A percentile compares a stretch with the other conserved stretches of the same genome.
Evolutionary conservation across 352 stramenopile genomes (phyloP).

Genomic region (Blastocystis sp.): DNA sequence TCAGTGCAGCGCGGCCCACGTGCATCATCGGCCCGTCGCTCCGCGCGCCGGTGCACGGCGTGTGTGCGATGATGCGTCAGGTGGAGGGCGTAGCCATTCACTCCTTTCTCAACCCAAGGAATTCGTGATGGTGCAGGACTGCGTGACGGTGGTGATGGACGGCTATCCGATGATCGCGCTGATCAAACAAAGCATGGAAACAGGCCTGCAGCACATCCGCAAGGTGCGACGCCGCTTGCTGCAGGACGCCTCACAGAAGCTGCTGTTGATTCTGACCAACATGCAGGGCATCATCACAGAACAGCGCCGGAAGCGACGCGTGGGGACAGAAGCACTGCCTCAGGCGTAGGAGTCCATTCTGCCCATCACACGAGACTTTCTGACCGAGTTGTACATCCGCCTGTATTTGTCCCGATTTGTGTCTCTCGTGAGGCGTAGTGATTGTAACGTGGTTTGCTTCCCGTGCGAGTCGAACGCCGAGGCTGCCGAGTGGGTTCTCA

Average conservation of each 20-base stretch:
- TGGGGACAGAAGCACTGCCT: neutral
- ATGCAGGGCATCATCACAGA: conserved; percentile 66
- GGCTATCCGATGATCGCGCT: conserved; percentile 42
- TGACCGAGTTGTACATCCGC: conserved; percentile 58
- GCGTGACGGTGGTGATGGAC: conserved; percentile 22
- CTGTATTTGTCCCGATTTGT: conserved; percentile 13
- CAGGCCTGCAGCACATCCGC: conserved; percentile 13
- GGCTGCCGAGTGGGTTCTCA: conserved; percentile 12
- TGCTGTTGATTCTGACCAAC: conserved; percentile 58
- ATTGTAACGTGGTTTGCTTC: conserved; percentile 49
- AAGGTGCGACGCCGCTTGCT: neutral
- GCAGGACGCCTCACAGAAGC: neutral
- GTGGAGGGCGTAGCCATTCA: conserved; percentile 18
- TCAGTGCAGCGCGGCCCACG: neutral
- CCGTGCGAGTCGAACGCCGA: conserved; percentile 15
- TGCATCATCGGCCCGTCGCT: conserved; percentile 51
- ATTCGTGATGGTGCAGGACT: conserved; percentile 31
- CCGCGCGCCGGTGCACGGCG: conserved; percentile 36
- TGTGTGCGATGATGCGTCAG: conserved; percentile 29
- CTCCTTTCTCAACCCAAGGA: neutral
- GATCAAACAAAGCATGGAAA: conserved; percentile 34
- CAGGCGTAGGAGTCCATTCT: conserved; percentile 40
- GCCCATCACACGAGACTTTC: conserved; percentile 25
- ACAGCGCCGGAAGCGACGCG: conserved; percentile 6
- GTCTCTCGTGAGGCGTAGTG: neutral